Base-by-base conservation (phyloP, 305 asterid genomes). In the Fraxinus platypoda region DNA sequence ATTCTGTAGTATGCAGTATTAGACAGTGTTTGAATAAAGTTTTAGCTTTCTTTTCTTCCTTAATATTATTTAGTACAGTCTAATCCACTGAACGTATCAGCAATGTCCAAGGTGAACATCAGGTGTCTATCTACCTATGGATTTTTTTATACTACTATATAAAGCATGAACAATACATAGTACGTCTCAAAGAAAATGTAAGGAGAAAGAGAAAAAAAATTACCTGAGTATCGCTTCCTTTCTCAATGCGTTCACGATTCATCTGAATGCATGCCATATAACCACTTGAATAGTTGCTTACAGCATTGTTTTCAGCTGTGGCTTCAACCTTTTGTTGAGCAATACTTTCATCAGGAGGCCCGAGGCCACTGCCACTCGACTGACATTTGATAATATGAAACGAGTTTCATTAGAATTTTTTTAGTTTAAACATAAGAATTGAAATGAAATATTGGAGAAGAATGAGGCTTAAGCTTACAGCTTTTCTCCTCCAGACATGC, bases 401-500 rank as follows among this genome's bases (percentile, higher is more conserved):
- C 3, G 5, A 79, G 68, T 30, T 59, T 70, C 43, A 23, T 70
- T 11, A 30, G 23, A 70, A 70, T 1, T 7, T 13, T 66, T 15
- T 26, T 66, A 62, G 33, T 25, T 6, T 13, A 19, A 46, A 76
- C 6, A 5, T 23, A 46, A 23, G 12, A 76, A 8, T 46, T 43
- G 59, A 37, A 81, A 17, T 6, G 38, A 77, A 68, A 21, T 72
- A 25, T 28, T 66, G 68, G 28, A 75, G 17, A 64, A 81, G 75
- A 74, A 15, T 0, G 74, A 76, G 70, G 33, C 79, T 75, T 46
- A 73, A 74, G 77, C 97, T 87, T 90, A 94, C 98, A 74, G 90
- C 87, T 91, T 90, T 94, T 86, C 86, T 91, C 86, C 97, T 90
- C 98, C 98, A 94, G 74, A 94, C 95, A 76, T 94, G 98, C 87